Base-by-base conservation (phyloP, 306 rosid species). In the Gastrolobium villosum region DNA sequence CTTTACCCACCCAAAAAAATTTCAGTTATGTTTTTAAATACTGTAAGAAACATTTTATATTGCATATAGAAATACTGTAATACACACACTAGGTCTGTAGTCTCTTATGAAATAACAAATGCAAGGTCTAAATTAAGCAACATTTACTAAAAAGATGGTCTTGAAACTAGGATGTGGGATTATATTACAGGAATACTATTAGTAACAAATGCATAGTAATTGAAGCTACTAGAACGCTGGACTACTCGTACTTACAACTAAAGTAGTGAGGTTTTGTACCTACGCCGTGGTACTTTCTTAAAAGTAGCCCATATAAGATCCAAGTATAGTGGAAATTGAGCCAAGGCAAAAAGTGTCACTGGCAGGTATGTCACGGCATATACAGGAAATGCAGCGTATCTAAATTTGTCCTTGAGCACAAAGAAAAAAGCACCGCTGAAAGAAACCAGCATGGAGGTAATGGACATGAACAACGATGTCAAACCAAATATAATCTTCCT, bases 291-390 rank as follows among this genome's bases (percentile, higher is more conserved):
- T 4, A 84, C 84, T 43, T 54, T 76, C 39, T 31, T 81, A 46
- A 79, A 48, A 43, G 83, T 84, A 44, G 90, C 86, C 87, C 83
- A 73, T 37, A 77, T 10, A 40, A 85, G 87, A 50, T 87, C 84
- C 2, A 84, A 39, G 67, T 87, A 84, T 1, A 87, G 68, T 0
- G 88, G 89, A 60, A 88, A 76, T 53, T 82, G 88, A 1, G 84
- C 84, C 46, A 88, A 13, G 53, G 78, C 88, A 45, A 83, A 86
- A 28, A 78, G 79, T 7, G 82, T 81, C 3, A 84, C 71, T 0
- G 92, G 92, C 5, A 86, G 28, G 75, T 78, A 86, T 43, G 84
- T 55, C 1, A 85, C 84, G 0, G 85, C 87, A 70, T 88, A 86
- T 2, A 84, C 28, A 4, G 92, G 87, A 70, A 46, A 83, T 4